Base-by-base conservation (phyloP, 768 basidiomycete genomes). In the Sporobolomyces pararoseus region DNA sequence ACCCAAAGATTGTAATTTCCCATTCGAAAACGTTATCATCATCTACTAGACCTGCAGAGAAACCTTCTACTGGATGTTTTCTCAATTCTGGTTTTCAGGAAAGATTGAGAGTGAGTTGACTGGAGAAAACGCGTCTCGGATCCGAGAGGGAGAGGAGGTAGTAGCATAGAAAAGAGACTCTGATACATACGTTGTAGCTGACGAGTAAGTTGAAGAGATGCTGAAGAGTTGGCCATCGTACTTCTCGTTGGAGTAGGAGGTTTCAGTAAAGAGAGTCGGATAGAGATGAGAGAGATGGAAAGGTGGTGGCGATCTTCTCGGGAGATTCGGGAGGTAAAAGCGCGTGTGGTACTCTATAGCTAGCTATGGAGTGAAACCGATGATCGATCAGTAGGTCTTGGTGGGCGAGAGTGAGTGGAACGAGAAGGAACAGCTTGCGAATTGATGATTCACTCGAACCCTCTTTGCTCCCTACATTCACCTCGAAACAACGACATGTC, bases 1-100 rank as follows among this genome's bases (percentile, higher is more conserved):
- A 75, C 74, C 75, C 68, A 47, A 77, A 75, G 64, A 76, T 75
- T n/a, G 75, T 73, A 51, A 75, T 65, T 65, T 75, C 93, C 96
- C 96, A 99, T 82, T 97, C 94, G 67, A 89, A 91, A 17, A 97
- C 82, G 81, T 97, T 94, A 80, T 87, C 85, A 68, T 97, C 95
- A 79, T 98, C 92, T 53, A 93, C 93, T 63, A 99, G 86, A 47
- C 95, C 95, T 87, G 94, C 95, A 39, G 91, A 94, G 82, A 99
- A 98, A 10, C 95, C 95, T 77, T 96, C 90, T 7, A 97, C 91
- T 3, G 95, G 95, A 57, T 83, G 86, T 81, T 97, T 97, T 37
- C 88, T 90, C 71, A 99, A 86, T 78, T 96, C 95, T 82, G 74
- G 25, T 17, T 23, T 14, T 13, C 19, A 0, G 29, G 50, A 25